Base-by-base conservation (phyloP, 805 yeast species). In the Pichia californica region DNA sequence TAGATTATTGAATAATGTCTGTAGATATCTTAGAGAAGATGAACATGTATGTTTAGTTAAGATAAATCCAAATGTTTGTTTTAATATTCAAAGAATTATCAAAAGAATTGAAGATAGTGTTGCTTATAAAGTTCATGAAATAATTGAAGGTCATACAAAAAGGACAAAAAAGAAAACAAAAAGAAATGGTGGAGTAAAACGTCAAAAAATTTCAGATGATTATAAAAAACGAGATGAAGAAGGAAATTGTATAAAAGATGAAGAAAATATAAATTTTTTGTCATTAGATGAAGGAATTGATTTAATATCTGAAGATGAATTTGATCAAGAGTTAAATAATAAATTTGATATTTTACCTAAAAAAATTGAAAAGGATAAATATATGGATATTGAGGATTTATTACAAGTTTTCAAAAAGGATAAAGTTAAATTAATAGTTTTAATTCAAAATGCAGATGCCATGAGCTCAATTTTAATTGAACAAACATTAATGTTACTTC, bases 391-490 rank as follows among this genome's bases (percentile, higher is more conserved):
- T 21, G 59, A 58, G 18, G 55, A 50, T 25, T 41, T 57, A 11
- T 40, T 63, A 27, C 51, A 49, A 5, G 37, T 47, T 20, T 38
- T 57, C 16, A 23, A 40, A 8, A 26, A 46, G 2, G 40, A 29
- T 19, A 41, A 49, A 3, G 48, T 48, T 27, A 42, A 42, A 20
- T 40, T 64, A 11, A 36, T 58, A 6, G 52, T 64, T 3, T 37
- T 64, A 16, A 48, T 64, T n/a, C 66, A 64, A 42, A 67, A 64
- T 51, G 62, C 66, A 3, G 69, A 64, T 46, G 56, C 65, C 5
- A 57, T 64, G 41, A 58, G 58, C 4, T 50, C 62, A 0, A 34
- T 51, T 6, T 46, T 54, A 10, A 33, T 59, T 26, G 50, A 58
- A n/a, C 53, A 57, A 3, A 35, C 55, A 15, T 41, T 63, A 27